Evolutionary conservation across 2,329 filamentous ascomycete species (phyloP).

Genomic region (Dactylonectria estremocensis): DNA sequence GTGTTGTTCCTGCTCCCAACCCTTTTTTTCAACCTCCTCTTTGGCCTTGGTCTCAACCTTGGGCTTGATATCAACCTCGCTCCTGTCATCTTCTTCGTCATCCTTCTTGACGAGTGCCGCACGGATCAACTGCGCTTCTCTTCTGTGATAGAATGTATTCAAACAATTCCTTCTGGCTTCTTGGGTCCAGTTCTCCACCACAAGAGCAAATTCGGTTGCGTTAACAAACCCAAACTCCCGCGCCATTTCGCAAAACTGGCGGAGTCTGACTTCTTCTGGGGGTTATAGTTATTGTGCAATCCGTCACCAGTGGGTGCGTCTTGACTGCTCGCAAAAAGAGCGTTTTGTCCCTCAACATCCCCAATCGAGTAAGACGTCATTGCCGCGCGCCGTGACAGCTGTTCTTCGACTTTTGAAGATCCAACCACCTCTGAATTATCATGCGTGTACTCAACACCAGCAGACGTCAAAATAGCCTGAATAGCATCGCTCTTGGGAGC

Average conservation of each 20-base stretch:
- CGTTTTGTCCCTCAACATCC: conserved; percentile 65
- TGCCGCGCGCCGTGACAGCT: conserved; percentile 83
- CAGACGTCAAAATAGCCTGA: conserved; percentile 88
- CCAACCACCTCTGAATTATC: conserved; percentile 97
- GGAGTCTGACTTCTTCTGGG: conserved; percentile 80
- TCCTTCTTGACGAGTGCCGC: conserved; percentile 45
- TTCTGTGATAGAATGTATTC: conserved; percentile 82
- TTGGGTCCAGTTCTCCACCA: conserved; percentile 92
- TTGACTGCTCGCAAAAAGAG: conserved; percentile 71
- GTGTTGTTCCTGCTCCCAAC: conserved; percentile 19
- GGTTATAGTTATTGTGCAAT: conserved; percentile 71
- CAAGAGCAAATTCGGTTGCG: conserved; percentile 87
- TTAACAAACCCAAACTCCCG: conserved; percentile 81
- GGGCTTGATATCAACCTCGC: conserved; percentile 21
- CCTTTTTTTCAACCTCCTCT: conserved; percentile 33
- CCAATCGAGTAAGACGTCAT: conserved; percentile 64
- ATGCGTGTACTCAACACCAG: conserved; percentile 95
- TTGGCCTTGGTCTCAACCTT: conserved; percentile 32
- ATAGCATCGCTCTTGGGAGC: conserved; percentile 78
- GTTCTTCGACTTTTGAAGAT: conserved; percentile 90
- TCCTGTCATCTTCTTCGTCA: conserved; percentile 39
- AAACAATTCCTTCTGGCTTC: conserved; percentile 84
- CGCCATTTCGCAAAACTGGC: conserved; percentile 95
- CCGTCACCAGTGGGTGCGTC: conserved; percentile 51
- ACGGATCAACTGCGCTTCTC: conserved; percentile 68